phyloP scores from a whole-genome alignment of 805 yeast genomes.

The Metschnikowia arizonensis region DNA sequence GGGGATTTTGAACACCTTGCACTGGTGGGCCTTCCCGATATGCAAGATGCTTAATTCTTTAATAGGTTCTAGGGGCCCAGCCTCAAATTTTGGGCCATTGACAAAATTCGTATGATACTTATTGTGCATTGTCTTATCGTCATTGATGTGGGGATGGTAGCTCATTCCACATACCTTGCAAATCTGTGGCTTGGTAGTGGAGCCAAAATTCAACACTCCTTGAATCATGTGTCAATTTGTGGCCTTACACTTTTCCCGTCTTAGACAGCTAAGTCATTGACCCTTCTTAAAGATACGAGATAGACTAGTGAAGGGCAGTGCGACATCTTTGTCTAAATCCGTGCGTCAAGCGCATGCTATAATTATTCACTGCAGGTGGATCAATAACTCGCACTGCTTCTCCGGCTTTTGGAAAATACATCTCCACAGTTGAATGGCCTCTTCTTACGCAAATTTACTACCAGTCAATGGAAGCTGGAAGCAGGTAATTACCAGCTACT shows the following conservation, averaged over 20 bases:
- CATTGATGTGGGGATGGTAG: constrained; percentile 36
- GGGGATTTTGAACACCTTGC: constrained; percentile 21
- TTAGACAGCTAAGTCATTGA: neutral
- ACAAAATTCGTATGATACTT: constrained; percentile 48
- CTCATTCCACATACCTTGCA: constrained; percentile 56
- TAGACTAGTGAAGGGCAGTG: neutral
- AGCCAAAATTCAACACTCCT: constrained; percentile 10
- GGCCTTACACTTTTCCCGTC: neutral
- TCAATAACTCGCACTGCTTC: neutral
- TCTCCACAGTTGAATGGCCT: constrained; percentile 14
- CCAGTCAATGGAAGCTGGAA: constrained; percentile 83
- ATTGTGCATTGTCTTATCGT: constrained; percentile 46
- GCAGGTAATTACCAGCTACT: constrained; percentile 66
- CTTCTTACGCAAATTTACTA: constrained; percentile 48
- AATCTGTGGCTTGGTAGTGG: constrained; percentile 18
- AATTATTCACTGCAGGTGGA: neutral
- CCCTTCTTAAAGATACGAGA: neutral
- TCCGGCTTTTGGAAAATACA: neutral
- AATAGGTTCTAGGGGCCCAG: constrained; percentile 20
- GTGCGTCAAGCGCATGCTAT: neutral
- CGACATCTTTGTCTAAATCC: neutral
- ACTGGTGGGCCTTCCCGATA: constrained; percentile 11
- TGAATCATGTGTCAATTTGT: constrained; percentile 8
- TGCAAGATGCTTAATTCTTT: constrained; percentile 24
- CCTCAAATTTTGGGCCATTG: constrained; percentile 48